Evolutionary conservation across 192 early-diverging fungal genomes (phyloP), one percentile per base, ranked within the genome.

Genomic region (Rhizophagus prolifer): DNA sequence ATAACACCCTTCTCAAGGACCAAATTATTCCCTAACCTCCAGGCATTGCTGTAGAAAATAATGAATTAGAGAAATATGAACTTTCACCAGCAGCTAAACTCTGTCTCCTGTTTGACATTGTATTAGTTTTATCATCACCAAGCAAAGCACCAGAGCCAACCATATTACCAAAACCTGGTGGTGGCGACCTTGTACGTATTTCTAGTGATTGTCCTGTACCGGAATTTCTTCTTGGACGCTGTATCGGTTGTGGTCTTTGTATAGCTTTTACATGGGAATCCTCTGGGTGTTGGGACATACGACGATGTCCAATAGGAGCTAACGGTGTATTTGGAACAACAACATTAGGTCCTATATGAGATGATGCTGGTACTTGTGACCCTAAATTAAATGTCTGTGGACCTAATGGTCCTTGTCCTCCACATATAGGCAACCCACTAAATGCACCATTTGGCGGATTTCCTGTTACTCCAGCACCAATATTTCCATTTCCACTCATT

Each of bases 271-370:
- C 26, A 67, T 74, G 70, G 9, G 61, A 25, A 63, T 79, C 70
- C 8, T 82, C 84, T 64, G 84, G 80, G 23, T 80, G 82, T 26
- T 80, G 81, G 7, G 82, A 83, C 46, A 80, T 79, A 21, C 84
- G 79, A 28, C 82, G 70, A 73, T 85, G 84, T 7, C 84, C 84
- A 34, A 85, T 83, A 3, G 84, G 84, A 30, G 83, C 79, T 58
- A 85, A 78, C 9, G 81, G 79, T 21, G 80, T 74, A 80, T 76
- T 81, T 25, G 78, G 78, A 10, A 74, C 69, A 38, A 74, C 69
- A 38, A 81, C 74, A 36, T 78, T 79, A 23, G 80, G 67, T 34
- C 70, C 78, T 16, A 83, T 81, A 14, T 80, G 74, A 69, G 80
- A 80, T 9, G 78, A 46, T 14, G 77, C 59, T 34, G 83, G 81